phyloP scores from a whole-genome alignment of 108 stramenopile genomes.

The Cyclotella baltica region DNA sequence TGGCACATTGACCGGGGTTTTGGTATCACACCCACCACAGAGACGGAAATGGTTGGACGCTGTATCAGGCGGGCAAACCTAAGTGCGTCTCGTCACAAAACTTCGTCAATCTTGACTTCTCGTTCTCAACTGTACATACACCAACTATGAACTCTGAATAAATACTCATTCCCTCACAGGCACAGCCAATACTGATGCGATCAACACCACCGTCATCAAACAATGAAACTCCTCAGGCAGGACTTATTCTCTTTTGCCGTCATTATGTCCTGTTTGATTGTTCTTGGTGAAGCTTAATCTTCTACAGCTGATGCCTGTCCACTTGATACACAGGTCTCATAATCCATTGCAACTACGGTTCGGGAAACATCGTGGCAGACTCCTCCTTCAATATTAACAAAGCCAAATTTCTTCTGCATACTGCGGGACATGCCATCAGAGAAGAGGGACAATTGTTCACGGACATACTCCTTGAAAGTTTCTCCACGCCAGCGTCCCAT shows the following conservation, averaged over 20 bases:
- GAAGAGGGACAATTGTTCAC: background rate
- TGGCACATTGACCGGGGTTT: background rate
- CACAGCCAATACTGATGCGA: too few relatives aligned
- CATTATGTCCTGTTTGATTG: background rate
- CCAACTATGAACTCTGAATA: too few relatives aligned
- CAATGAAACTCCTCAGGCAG: too few relatives aligned
- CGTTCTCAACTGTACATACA: too few relatives aligned
- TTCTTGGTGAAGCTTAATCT: background rate
- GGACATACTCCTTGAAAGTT: background rate
- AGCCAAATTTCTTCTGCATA: background rate
- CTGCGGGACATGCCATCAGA: background rate
- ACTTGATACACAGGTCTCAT: background rate
- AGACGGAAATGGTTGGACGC: background rate
- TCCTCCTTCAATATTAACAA: background rate
- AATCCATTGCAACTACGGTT: background rate
- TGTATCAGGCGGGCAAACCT: background rate
- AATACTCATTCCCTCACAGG: too few relatives aligned
- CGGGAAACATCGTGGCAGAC: background rate
- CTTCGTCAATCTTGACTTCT: too few relatives aligned
- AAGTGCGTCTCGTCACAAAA: background rate
- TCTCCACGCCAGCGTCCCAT: conserved; percentile 5
- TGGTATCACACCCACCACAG: background rate
- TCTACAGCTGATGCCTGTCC: background rate
- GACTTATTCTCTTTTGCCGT: background rate
- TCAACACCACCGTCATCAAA: too few relatives aligned